These are phyloP conservation scores for Crithidia sp. DNA, from an alignment of 208 protist genomes.

Conservation along the genomic window DNA sequence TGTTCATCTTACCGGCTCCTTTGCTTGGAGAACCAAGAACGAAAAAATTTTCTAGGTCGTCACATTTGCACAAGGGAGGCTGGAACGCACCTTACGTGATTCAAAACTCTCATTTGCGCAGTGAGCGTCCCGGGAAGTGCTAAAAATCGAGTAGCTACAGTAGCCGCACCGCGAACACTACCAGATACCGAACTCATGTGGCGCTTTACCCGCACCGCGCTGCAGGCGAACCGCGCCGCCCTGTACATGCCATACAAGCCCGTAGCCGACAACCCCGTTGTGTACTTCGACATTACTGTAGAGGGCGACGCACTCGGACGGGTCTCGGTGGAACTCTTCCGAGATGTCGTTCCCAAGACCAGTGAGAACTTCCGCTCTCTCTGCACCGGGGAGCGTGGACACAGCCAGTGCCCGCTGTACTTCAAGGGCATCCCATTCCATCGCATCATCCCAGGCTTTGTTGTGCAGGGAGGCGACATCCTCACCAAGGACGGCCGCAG, in stretches of 20 bases:
- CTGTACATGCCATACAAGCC: conserved; percentile 70
- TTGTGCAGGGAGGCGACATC: conserved; percentile 96
- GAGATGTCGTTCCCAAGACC: conserved; percentile 91
- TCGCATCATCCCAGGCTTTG: conserved; percentile 94
- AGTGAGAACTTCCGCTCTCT: conserved; percentile 95
- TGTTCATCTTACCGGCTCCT: too few relatives aligned
- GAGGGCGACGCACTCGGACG: conserved; percentile 77
- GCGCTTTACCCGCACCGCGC: conserved; percentile 12
- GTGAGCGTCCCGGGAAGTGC: too few relatives aligned
- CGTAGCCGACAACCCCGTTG: conserved; percentile 70
- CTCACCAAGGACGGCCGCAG: conserved; percentile 92
- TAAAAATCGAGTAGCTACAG: background rate
- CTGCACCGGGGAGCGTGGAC: conserved; percentile 91
- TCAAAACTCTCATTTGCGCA: too few relatives aligned
- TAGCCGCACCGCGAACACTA: background rate
- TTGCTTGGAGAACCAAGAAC: too few relatives aligned
- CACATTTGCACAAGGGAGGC: too few relatives aligned
- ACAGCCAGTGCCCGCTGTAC: conserved; percentile 64
- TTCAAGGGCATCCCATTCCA: conserved; percentile 96
- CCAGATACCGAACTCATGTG: conserved; percentile 12
- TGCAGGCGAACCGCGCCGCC: conserved; percentile 29
- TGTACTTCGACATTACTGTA: conserved; percentile 88
- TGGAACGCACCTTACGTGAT: too few relatives aligned
- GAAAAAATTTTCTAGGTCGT: too few relatives aligned
- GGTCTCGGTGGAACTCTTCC: conserved; percentile 93